These are phyloP conservation scores for Limnanthes douglasii DNA, from an alignment of 345 rosid species.

Conservation along the genomic window DNA sequence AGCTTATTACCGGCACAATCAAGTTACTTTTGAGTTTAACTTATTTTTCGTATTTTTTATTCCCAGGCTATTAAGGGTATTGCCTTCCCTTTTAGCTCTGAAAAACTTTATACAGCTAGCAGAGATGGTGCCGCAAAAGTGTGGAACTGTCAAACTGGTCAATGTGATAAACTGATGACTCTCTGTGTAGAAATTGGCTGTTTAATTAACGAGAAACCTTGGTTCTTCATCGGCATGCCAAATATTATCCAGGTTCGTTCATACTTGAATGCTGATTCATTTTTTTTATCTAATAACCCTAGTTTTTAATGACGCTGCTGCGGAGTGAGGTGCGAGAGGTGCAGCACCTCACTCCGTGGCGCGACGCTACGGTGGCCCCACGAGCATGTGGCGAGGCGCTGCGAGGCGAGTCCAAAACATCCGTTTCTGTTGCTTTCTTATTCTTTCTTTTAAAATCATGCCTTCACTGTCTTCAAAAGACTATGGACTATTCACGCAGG, in stretches of 20 bases:
- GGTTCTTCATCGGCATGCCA: conserved; percentile 51
- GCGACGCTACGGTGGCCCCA: too few species aligned
- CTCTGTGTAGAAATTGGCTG: conserved; percentile 32
- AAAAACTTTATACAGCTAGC: conserved; percentile 45
- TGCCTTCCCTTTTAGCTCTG: conserved; percentile 29
- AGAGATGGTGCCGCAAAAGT: conserved; percentile 24
- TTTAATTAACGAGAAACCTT: conserved; percentile 33
- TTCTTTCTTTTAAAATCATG: too few species aligned
- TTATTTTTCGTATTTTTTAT: not conserved
- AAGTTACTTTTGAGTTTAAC: not conserved
- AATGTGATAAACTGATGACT: conserved; percentile 13
- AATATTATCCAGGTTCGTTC: conserved; percentile 32
- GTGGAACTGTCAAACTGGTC: conserved; percentile 50
- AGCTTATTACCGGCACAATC: too few species aligned
- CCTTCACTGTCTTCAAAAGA: too few species aligned
- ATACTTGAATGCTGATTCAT: not conserved
- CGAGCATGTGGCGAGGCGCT: too few species aligned
- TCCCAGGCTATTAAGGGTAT: conserved; percentile 30
- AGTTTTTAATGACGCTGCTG: too few species aligned
- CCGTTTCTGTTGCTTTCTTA: too few species aligned
- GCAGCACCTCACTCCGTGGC: too few species aligned
- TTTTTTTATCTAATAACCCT: too few species aligned
- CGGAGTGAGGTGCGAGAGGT: too few species aligned
- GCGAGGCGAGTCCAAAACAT: too few species aligned
- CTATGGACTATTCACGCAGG: too few species aligned